Base-by-base conservation (phyloP, 2,329 filamentous ascomycete species). In the Microsporum ferrugineum region DNA sequence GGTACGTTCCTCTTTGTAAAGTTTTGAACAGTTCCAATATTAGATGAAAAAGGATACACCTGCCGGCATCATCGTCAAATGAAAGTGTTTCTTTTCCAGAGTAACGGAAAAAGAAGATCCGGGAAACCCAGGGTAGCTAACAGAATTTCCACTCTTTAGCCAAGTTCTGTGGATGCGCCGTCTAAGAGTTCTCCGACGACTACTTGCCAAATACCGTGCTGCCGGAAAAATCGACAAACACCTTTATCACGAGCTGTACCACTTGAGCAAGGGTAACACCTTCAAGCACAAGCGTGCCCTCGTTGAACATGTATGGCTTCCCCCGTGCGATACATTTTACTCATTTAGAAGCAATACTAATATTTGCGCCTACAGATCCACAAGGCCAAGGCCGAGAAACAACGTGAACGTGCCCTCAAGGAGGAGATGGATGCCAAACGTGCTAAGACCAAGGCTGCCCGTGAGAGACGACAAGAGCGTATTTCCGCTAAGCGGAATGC, bases 221-320 rank as follows among this genome's bases (percentile, higher is more conserved):
- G 89, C 88, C 76, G 95, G 95, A 81, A 99, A 99, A 89, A 99
- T 99, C 79, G 94, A 99, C 84, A 99, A 99, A 88, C 94, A 99
- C 86, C 91, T 99, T 66, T 99, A 99, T 87, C 94, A 99, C 87
- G 91, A 97, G 84, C 90, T 99, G 71, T 99, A 99, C 87, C 94
- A 96, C 82, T 84, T 95, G 78, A 94, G 89, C 88, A 99, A 99
- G 91, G 95, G 94, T 95, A 99, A 99, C 88, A 92, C 94, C 79
- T 99, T 99, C 89, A 99, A 99, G 91, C 94, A 99, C 90, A 99
- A 97, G 91, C 88, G 94, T 82, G 94, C 91, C 76, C 88, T 99
- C 74, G 91, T 99, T 78, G 94, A 99, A 87, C 94, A 99, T 84
- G 94, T 99, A 95, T 77, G 94, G 27, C 23, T 58, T 12, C 60